Percentiles rank a stretch among this genome's conserved stretches.
phyloP scores from a whole-genome alignment of 2,329 filamentous ascomycete species.

The Rutstroemia sydowiana region DNA sequence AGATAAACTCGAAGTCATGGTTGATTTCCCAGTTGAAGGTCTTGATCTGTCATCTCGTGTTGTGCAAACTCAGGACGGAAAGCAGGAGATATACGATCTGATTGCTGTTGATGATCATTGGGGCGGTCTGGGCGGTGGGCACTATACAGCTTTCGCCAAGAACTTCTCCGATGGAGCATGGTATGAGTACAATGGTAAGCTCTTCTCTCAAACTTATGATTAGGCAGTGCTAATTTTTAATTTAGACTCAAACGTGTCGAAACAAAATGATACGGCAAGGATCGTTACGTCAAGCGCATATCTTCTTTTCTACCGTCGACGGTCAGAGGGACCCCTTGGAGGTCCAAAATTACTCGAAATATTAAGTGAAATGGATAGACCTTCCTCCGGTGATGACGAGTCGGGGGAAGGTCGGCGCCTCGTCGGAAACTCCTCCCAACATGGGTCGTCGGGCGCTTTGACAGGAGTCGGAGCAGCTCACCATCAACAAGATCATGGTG shows the following conservation, averaged over 20 bases:
- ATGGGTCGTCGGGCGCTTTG: constrained; percentile 87
- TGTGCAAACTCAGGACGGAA: constrained; percentile 70
- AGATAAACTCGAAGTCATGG: constrained; percentile 84
- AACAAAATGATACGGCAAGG: constrained; percentile 49
- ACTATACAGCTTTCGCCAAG: constrained; percentile 91
- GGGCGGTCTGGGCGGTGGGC: constrained; percentile 85
- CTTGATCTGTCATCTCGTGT: constrained; percentile 77
- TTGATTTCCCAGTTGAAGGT: constrained; percentile 85
- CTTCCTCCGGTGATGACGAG: constrained; percentile 39
- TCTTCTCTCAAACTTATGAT: neutral
- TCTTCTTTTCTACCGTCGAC: constrained; percentile 89
- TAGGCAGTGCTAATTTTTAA: constrained; percentile 33
- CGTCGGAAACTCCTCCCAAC: constrained; percentile 74
- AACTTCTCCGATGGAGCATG: constrained; percentile 85
- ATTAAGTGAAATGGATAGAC: constrained; percentile 53
- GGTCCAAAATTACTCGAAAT: constrained; percentile 68
- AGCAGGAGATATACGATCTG: constrained; percentile 81
- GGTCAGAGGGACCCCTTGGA: constrained; percentile 69
- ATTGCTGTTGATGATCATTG: constrained; percentile 96
- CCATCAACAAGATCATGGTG: constrained; percentile 57
- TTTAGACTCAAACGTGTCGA: constrained; percentile 67
- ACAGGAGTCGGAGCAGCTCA: constrained; percentile 68
- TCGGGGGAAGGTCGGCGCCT: constrained; percentile 83
- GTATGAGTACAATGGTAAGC: constrained; percentile 94
- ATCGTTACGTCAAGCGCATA: constrained; percentile 77